Evolutionary conservation across 2,329 filamentous ascomycete species (phyloP).

Genomic region (Colletotrichum tabaci): DNA sequence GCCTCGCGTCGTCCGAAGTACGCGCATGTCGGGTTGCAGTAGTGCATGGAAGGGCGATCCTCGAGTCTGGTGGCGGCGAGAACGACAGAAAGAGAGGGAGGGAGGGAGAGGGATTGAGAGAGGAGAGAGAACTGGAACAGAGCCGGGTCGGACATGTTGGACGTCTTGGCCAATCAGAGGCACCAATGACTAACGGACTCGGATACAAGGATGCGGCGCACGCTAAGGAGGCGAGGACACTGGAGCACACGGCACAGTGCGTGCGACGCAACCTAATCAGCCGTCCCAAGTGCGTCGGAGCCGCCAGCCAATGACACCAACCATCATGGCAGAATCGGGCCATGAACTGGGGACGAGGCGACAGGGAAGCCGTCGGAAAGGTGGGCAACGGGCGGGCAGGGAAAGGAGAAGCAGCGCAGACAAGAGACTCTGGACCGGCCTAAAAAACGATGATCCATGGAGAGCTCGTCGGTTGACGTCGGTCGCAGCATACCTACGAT

Average conservation of each 20-base stretch:
- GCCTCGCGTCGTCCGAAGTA: constrained; percentile 33
- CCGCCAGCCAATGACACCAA: constrained; percentile 36
- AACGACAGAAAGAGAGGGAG: neutral
- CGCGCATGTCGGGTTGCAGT: constrained; percentile 33
- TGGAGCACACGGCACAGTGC: constrained; percentile 28
- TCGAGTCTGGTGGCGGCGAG: constrained; percentile 26
- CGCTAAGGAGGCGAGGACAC: constrained; percentile 15
- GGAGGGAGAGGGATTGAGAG: too few relatives aligned
- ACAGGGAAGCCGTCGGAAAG: constrained; percentile 19
- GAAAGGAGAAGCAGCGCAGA: constrained; percentile 22
- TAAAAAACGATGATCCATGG: constrained; percentile 34
- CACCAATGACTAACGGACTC: constrained; percentile 37
- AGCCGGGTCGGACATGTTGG: constrained; percentile 2
- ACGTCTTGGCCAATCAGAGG: constrained; percentile 24
- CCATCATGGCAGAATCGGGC: constrained; percentile 37
- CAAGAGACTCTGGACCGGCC: constrained; percentile 36
- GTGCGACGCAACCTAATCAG: constrained; percentile 9
- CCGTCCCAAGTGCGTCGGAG: constrained; percentile 30
- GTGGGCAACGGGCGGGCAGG: constrained; percentile 13
- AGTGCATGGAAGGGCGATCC: constrained; percentile 17
- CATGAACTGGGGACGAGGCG: constrained; percentile 28
- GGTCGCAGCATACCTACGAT: neutral
- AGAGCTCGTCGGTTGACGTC: constrained; percentile 20
- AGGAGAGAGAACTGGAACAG: neutral
- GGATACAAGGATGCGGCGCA: constrained; percentile 39